These are phyloP conservation scores for Coemansia erecta DNA, from an alignment of 192 early-diverging fungal genomes.

Conservation along the genomic window DNA sequence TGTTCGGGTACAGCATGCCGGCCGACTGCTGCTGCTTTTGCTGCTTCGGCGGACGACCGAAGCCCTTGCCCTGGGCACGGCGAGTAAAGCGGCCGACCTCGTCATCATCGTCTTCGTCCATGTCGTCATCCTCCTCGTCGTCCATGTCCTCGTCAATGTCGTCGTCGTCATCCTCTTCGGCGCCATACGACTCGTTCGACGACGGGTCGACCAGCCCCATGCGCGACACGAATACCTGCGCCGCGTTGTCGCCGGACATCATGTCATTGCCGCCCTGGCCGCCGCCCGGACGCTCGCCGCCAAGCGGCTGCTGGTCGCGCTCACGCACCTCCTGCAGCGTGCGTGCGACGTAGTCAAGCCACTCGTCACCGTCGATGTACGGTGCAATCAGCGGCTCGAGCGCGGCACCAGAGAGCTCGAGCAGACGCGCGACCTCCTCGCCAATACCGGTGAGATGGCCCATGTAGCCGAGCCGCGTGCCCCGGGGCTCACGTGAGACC, in stretches of 20 bases:
- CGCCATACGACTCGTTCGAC: slow-evolving; percentile 21
- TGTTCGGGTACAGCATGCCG: slow-evolving; percentile 20
- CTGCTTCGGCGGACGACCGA: not conserved
- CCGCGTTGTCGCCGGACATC: slow-evolving; percentile 8
- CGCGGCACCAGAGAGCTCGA: slow-evolving; percentile 64
- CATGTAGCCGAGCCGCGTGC: slow-evolving; percentile 95
- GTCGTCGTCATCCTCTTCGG: slow-evolving; percentile 39
- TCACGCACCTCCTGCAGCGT: slow-evolving; percentile 43
- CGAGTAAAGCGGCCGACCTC: not conserved
- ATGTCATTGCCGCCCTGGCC: slow-evolving; percentile 4
- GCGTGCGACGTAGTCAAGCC: slow-evolving; percentile 48
- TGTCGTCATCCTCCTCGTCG: slow-evolving; percentile 17
- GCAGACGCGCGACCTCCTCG: slow-evolving; percentile 88
- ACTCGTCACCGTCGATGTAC: slow-evolving; percentile 50
- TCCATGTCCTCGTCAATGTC: slow-evolving; percentile 31
- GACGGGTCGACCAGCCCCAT: slow-evolving; percentile 45
- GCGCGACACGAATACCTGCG: slow-evolving; percentile 50
- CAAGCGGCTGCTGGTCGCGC: slow-evolving; percentile 51
- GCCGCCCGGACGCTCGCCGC: slow-evolving; percentile 44
- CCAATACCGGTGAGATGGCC: slow-evolving; percentile 97
- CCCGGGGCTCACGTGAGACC: slow-evolving; percentile 77
- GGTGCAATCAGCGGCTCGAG: slow-evolving; percentile 47
- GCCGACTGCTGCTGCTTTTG: not conserved
- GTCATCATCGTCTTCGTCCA: slow-evolving; percentile 12
- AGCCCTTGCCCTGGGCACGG: not conserved